phyloP scores from a whole-genome alignment of 768 basidiomycete species.

The Phaeolepiota aurea region DNA sequence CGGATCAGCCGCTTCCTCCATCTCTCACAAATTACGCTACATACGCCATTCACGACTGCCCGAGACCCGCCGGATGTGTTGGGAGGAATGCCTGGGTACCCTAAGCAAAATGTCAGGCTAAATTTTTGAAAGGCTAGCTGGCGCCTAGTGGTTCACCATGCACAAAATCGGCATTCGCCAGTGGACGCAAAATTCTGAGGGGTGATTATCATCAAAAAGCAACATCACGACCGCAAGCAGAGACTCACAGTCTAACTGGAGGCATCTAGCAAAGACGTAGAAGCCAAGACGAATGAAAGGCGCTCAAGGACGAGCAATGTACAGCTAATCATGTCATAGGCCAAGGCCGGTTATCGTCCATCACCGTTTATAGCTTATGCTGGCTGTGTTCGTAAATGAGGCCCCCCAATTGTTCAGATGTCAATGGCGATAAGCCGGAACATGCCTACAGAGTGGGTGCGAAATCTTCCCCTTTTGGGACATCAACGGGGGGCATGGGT shows the following conservation, averaged over 20 bases:
- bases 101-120: constrained; percentile 19
- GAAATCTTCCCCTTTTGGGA: too few relatives aligned
- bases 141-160: constrained; percentile 42
- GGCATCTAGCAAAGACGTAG: too few relatives aligned
- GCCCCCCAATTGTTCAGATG: too few relatives aligned
- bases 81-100: constrained; percentile 85
- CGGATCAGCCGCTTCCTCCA: background rate
- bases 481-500: too few relatives aligned
- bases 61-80: constrained; percentile 61
- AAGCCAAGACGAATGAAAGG: too few relatives aligned
- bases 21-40: constrained; percentile 28
- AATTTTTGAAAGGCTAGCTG: constrained; percentile 3
- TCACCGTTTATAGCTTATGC: too few relatives aligned
- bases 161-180: constrained; percentile 85
- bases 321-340: too few relatives aligned
- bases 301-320: too few relatives aligned
- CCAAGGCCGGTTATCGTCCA: too few relatives aligned
- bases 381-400: too few relatives aligned
- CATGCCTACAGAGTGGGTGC: too few relatives aligned
- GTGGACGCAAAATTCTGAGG: constrained; percentile 69
- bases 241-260: constrained; percentile 26
- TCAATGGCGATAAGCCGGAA: too few relatives aligned
- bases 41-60: constrained; percentile 82
- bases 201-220: constrained; percentile 1
- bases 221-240: constrained; percentile 3